Evolutionary conservation across 306 rosid species (phyloP), one percentile per base, ranked within the genome.

Genomic region (Quercus suber): DNA sequence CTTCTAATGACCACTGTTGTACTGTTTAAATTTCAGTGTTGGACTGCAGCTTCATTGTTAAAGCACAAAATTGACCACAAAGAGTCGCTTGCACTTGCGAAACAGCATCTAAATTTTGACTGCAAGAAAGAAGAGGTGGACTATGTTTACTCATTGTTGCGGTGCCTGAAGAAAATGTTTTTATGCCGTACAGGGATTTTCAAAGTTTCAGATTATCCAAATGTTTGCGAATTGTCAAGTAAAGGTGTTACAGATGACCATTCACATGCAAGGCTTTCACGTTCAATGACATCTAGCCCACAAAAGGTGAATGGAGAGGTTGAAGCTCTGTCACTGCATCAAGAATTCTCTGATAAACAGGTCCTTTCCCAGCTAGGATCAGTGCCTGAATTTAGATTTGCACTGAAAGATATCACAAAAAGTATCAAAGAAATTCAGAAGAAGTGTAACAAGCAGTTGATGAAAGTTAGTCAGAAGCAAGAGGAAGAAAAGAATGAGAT

Each of bases 1-100:
- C 80, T 59, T 81, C 51, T 76, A 15, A 49, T 70, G 68, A 5
- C 11, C 1, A 63, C 35, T 18, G 73, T 28, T 83, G 30, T 31
- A 41, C 79, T 35, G 55, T 79, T 75, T 64, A 72, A 81, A 76
- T 85, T 83, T 82, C 95, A 94, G 97, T 82, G 86, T 84, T 92
- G 98, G 96, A 88, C 90, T 81, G 96, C 85, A 41, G 91, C 92
- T 77, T 74, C 97, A 55, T 52, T 90, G 81, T 76, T 86, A 59
- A 86, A 84, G 28, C 80, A 85, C 84, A 92, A 90, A 84, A 72
- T 94, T 73, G 89, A 84, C 80, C 91, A 84, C 84, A 86, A 78
- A 67, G 82, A 74, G 80, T 92, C 94, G 3, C 65, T 90, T 78
- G 81, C 58, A 55, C 93, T 86, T 64, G 96, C 97, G n/a, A 93